These are phyloP conservation scores for Termitomyces sp. DNA, from an alignment of 768 basidiomycete genomes.

Conservation along the genomic window DNA sequence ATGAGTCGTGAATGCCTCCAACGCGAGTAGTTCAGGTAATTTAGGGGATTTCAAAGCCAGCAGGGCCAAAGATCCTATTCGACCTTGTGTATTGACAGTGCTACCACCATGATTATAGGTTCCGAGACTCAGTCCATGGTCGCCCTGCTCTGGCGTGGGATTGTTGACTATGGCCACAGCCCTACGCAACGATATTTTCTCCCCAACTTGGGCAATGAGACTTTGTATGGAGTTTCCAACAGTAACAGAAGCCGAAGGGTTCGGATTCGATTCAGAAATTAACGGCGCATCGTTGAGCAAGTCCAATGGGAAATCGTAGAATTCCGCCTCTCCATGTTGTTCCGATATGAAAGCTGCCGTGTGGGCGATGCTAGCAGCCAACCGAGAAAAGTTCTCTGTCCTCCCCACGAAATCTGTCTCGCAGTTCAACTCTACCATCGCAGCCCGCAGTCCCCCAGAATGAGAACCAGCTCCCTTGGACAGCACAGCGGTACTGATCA, in stretches of 20 bases:
- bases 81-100: conserved; percentile 43
- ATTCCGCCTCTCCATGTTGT: conserved; percentile 24
- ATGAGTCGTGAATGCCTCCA: conserved; percentile 47
- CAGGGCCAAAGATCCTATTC: conserved; percentile 53
- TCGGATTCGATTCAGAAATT: conserved; percentile 36
- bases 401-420: conserved; percentile 96
- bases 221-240: conserved; percentile 62
- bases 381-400: conserved; percentile 72
- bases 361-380: conserved; percentile 77
- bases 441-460: conserved; percentile 57
- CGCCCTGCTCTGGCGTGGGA: conserved; percentile 31
- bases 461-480: conserved; percentile 48
- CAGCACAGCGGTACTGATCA: conserved; percentile 72
- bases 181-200: conserved; percentile 68
- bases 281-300: conserved; percentile 58
- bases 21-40: conserved; percentile 36
- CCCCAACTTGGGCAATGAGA: conserved; percentile 70
- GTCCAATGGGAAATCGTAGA: conserved; percentile 48
- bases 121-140: conserved; percentile 36
- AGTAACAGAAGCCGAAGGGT: conserved; percentile 33
- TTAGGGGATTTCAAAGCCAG: conserved; percentile 45
- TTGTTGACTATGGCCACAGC: conserved; percentile 41
- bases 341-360: conserved; percentile 72
- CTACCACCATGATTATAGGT: conserved; percentile 62
- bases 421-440: conserved; percentile 90